Base-by-base conservation (phyloP, 495 filamentous ascomycete genomes). In the Lasiosphaeria hispida region DNA sequence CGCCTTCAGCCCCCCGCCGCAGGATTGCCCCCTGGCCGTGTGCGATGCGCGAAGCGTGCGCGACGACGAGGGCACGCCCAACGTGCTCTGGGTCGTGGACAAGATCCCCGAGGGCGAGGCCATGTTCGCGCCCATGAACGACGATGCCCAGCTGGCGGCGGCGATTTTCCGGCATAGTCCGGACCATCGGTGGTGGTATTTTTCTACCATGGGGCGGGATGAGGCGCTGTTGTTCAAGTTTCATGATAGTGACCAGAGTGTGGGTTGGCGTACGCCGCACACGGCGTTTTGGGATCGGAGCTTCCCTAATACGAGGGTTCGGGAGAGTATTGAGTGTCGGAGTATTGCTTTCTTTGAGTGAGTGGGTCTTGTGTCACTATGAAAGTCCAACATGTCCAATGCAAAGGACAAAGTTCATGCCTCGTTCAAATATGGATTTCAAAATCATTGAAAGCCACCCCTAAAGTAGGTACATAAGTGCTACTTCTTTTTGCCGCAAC, bases 141-240 rank as follows among this genome's bases (percentile, higher is more conserved):
- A 61, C 39, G 59, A 53, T 13, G 23, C 4, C 33, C 59, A 57
- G 59, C 34, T 61, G 39, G 59, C 59, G 34, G 59, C 59, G 7
- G 59, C 53, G 1, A 57, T 61, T 13, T 61, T 61, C 14, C 30
- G 33, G 23, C 53, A 61, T 40, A 61, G 38, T 14, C 53, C 53
- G 1, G 53, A 53, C 4, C 59, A 61, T 48, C 43, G 59, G 17
- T 61, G 59, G 59, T 61, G 59, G 59, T 61, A 61, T 18, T 61
- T 53, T 30, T 57, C 53, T 2, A 8, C 34, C 3, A 61, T 61
- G 59, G 14, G 11, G 11, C 36, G 30, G 15, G 59, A 61, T 17
- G 59, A 61, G 41, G 59, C 48, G 30, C 39, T 61, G 15, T 11
- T 61, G 53, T 57, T 61, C 59, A 61, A 61, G 41, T 61, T 61